A percentile compares a stretch with the other conserved stretches of the same genome.
These are phyloP conservation scores for Diplodia corticola DNA, from an alignment of 2,329 filamentous ascomycete genomes.

Conservation along the genomic window DNA sequence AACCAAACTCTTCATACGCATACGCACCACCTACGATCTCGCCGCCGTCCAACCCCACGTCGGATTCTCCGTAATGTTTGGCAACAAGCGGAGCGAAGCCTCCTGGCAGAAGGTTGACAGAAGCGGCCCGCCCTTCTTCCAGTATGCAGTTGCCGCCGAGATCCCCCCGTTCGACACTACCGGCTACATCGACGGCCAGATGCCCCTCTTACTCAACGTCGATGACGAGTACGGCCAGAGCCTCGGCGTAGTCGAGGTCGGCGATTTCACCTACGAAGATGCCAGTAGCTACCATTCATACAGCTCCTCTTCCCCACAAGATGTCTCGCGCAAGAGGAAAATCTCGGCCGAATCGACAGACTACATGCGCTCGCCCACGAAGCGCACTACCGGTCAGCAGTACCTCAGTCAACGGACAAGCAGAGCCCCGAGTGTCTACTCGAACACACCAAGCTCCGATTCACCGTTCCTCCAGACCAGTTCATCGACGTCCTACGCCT, in stretches of 20 bases:
- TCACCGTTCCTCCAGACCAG: constrained; percentile 42
- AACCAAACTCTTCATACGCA: constrained; percentile 66
- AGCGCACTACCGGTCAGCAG: constrained; percentile 50
- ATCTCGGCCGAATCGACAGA: constrained; percentile 54
- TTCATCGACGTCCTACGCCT: constrained; percentile 38
- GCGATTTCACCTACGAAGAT: constrained; percentile 63
- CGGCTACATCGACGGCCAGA: constrained; percentile 55
- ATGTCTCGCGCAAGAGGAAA: constrained; percentile 57
- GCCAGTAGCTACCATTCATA: constrained; percentile 34
- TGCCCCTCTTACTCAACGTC: constrained; percentile 61
- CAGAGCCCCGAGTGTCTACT: constrained; percentile 30
- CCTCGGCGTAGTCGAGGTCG: constrained; percentile 56
- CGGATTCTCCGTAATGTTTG: constrained; percentile 70
- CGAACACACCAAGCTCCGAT: constrained; percentile 33
- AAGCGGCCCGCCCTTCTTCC: constrained; percentile 58
- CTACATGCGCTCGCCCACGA: constrained; percentile 48
- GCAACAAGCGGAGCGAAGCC: constrained; percentile 70
- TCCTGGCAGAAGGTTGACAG: constrained; percentile 62
- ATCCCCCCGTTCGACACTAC: constrained; percentile 67
- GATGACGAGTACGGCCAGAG: constrained; percentile 57
- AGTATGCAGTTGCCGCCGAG: constrained; percentile 71
- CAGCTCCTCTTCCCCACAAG: constrained; percentile 32
- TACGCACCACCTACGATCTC: constrained; percentile 75
- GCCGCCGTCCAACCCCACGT: constrained; percentile 57
- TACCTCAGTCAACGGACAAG: constrained; percentile 28